Conservation (phyloP, 192 early-diverging fungal species). For the Coemansia sp. region DNA sequence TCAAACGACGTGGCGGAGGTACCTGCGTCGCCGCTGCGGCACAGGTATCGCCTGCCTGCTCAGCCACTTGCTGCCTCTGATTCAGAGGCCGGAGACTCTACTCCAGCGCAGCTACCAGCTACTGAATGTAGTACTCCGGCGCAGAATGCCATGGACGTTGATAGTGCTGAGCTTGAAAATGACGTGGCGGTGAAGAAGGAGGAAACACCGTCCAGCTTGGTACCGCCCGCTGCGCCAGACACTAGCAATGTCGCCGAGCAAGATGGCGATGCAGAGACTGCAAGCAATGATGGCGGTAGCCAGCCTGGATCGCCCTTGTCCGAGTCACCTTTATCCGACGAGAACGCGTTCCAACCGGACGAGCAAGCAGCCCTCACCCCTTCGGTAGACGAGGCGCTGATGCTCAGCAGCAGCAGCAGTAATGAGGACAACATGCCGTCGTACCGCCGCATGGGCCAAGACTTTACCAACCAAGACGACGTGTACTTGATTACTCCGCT, state of each 20-base stretch:
- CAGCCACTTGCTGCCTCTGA: conserved; percentile 14
- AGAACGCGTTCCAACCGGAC: conserved; percentile 1
- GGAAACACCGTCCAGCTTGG: not conserved
- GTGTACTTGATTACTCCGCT: conserved; percentile 36
- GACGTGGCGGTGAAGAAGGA: not conserved
- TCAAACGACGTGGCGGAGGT: conserved; percentile 40
- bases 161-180: not conserved
- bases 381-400: not conserved
- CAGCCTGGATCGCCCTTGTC: conserved; percentile 7
- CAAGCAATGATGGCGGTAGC: conserved; percentile 3
- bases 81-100: conserved; percentile 9
- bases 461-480: conserved; percentile 20
- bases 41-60: conserved; percentile 8
- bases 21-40: conserved; percentile 25
- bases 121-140: not conserved
- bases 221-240: not conserved
- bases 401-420: conserved; percentile 3
- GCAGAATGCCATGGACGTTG: not conserved
- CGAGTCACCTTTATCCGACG: not conserved
- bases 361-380: conserved; percentile 8
- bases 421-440: conserved; percentile 42
- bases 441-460: conserved; percentile 38
- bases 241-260: not conserved
- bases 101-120: not conserved
- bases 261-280: conserved; percentile 1